These are phyloP conservation scores for Penicillium sp. DNA, from an alignment of 2,329 filamentous ascomycete species.

Conservation along the genomic window DNA sequence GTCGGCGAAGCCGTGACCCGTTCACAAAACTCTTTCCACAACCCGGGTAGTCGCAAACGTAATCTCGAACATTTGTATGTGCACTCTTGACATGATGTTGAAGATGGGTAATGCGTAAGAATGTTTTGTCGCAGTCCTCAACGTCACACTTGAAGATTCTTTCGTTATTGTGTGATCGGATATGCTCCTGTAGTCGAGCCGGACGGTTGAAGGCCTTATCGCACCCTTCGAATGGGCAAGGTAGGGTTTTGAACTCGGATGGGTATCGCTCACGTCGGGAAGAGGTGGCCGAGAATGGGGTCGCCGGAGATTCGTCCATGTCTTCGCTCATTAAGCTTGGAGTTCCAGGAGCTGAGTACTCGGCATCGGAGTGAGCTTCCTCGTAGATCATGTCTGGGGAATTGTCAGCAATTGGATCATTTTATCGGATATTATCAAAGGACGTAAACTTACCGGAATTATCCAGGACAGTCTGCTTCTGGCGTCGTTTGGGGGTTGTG, in stretches of 20 bases:
- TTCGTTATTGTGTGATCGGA: constrained; percentile 82
- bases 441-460: constrained; percentile 29
- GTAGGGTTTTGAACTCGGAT: constrained; percentile 73
- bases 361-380: constrained; percentile 36
- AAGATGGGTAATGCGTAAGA: constrained; percentile 82
- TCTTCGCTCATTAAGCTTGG: constrained; percentile 32
- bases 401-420: constrained; percentile 31
- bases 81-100: constrained; percentile 80
- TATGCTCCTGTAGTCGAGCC: constrained; percentile 73
- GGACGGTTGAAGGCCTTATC: constrained; percentile 84
- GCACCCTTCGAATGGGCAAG: constrained; percentile 73
- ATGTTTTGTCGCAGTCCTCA: constrained; percentile 74
- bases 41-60: constrained; percentile 67
- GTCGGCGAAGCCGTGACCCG: constrained; percentile 71
- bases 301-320: constrained; percentile 50
- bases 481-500: constrained; percentile 33
- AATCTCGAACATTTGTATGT: constrained; percentile 69
- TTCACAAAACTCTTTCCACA: constrained; percentile 83
- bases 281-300: constrained; percentile 52
- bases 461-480: constrained; percentile 30
- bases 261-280: constrained; percentile 45
- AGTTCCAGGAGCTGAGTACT: constrained; percentile 33
- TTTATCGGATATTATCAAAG: constrained; percentile 2
- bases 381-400: constrained; percentile 35
- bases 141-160: constrained; percentile 73